Evolutionary conservation across 129 eudicot genomes (phyloP), one percentile per base, ranked within the genome.

Genomic region (Kitagawia praeruptora): DNA sequence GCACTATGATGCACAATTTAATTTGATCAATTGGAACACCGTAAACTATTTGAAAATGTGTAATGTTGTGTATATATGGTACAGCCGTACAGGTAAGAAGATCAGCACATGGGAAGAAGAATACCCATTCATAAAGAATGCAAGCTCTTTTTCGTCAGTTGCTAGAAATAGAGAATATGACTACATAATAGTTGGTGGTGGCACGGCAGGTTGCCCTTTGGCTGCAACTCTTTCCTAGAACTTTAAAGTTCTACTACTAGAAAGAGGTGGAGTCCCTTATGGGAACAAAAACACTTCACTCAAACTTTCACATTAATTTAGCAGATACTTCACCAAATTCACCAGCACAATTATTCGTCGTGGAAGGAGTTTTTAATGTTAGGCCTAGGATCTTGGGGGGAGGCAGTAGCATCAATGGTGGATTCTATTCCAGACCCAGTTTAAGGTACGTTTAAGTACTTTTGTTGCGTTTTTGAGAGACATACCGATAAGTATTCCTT

Each of bases 161-260:
- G 54, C 78, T 74, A 81, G 85, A 31, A 69, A 51, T n/a, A 83
- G 74, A 56, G 39, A 54, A 42, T 95, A 86, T 64, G 97, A 95
- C 53, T 95, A 92, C 79, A 95, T 95, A 49, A 80, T 95, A 0
- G 91, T 95, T 4, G 99, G 99, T 9, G 99, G 99, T 42, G 99
- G 99, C 58, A 95, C 99, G 28, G 93, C 96, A 10, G 99, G 99
- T 19, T 95, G 97, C 70, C 99, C 99, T 19, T 82, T 95, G 78
- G 97, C 99, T 19, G 90, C 99, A 28, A 95, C 99, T 11, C 83
- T 95, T 46, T 92, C 99, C 5, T 80, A 63, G 28, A 89, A 95
- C 45, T 95, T 78, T 83, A 90, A 81, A 0, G 99, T 95, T 41
- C 42, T 95, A 54, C 74, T 95, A 73, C 76, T 95, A 71, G 99